A percentile compares a stretch with the other conserved stretches of the same genome.
Conservation (phyloP, 352 stramenopile genomes). For the Globisporangium takayamanum region DNA sequence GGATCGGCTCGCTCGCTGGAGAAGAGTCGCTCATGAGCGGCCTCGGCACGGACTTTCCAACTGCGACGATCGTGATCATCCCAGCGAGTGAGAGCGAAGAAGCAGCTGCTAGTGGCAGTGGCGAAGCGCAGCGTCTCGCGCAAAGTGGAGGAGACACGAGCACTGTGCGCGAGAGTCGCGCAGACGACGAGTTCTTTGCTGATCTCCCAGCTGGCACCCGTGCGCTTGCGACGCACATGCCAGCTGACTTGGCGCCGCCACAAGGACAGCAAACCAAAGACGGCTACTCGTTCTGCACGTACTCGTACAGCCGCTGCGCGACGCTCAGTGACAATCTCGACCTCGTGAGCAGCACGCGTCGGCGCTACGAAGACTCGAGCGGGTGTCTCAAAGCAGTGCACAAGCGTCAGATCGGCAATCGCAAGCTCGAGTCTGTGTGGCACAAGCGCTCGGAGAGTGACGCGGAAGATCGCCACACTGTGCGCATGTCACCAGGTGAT, state of each 20-base stretch:
- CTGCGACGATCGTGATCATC: slow-evolving; percentile 15
- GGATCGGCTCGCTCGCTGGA: slow-evolving; percentile 35
- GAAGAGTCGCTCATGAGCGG: slow-evolving; percentile 47
- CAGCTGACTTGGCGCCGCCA: slow-evolving; percentile 22
- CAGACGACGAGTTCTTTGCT: slow-evolving; percentile 41
- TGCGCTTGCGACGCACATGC: slow-evolving; percentile 40
- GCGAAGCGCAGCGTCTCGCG: background rate
- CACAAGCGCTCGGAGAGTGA: slow-evolving; percentile 31
- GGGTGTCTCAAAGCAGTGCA: slow-evolving; percentile 60
- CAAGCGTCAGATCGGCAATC: slow-evolving; percentile 36
- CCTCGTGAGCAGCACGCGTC: slow-evolving; percentile 47
- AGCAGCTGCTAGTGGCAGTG: background rate
- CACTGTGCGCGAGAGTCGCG: background rate
- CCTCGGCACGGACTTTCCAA: slow-evolving; percentile 8
- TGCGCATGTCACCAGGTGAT: slow-evolving; percentile 27
- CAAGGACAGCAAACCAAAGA: slow-evolving; percentile 31
- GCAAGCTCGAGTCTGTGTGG: slow-evolving; percentile 47
- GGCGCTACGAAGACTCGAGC: slow-evolving; percentile 57
- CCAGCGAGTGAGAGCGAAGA: slow-evolving; percentile 13
- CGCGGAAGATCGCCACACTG: slow-evolving; percentile 26
- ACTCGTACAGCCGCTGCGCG: slow-evolving; percentile 60
- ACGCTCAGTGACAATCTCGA: slow-evolving; percentile 40
- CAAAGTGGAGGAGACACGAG: slow-evolving; percentile 9
- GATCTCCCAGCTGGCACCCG: slow-evolving; percentile 39
- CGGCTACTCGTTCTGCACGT: slow-evolving; percentile 44